Base-by-base conservation (phyloP, 495 filamentous ascomycete species). In the Ramalina intermedia region DNA sequence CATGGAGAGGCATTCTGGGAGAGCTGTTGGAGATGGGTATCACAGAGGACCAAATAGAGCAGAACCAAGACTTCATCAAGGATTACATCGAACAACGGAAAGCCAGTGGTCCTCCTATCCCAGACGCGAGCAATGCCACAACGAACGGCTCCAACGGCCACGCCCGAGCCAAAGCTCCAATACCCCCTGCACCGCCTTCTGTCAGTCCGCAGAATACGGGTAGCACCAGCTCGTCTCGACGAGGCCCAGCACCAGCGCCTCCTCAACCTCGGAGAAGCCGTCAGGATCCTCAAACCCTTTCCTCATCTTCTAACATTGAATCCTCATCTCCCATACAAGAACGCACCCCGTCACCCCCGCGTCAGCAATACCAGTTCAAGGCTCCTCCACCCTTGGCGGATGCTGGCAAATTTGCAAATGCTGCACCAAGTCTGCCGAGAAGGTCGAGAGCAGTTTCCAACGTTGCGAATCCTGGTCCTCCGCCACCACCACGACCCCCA, bases 31-130 rank as follows among this genome's bases (percentile, higher is more conserved):
- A 76, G 24, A 87, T 95, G 80, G 91, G 90, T 3, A 85, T 96
- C 40, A 93, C 85, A 1, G 84, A 91, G 57, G 90, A 95, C 59
- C 82, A 91, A 55, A 91, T 96, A 49, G 80, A 78, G 47, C 84
- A 93, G 49, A 89, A 96, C 58, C 82, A 87, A 37, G 90, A 94
- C 46, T 96, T 96, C 56, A 98, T 96, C 63, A 86, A 90, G 63
- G 72, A 80, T 16, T 98, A 91, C 58, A 82, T 96, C 55, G 81
- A 81, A 54, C 75, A 91, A 62, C 79, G 87, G 56, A 84, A 90
- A 62, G 73, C 73, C 26, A 71, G 71, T 43, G 56, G 66, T 66
- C 54, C 66, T 41, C 49, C 36, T 20, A 48, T 43, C 24, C 61
- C 65, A 55, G 48, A 56, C 33, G 38, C 50, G 38, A 26, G 33